These are phyloP conservation scores for Melanogaster broomeanus DNA, from an alignment of 768 basidiomycete species.

Conservation along the genomic window DNA sequence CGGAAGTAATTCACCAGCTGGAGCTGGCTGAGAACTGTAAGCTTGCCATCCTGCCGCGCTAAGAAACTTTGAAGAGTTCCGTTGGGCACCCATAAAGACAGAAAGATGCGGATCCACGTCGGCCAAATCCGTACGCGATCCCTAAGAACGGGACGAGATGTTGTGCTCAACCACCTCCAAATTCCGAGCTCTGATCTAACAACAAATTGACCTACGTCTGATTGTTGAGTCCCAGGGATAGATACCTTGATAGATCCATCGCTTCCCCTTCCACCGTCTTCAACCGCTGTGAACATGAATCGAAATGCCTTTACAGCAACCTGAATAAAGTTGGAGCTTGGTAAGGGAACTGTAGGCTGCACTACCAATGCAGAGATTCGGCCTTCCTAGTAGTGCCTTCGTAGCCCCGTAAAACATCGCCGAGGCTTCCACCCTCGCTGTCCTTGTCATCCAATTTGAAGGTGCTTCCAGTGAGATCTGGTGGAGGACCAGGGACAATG, in stretches of 20 bases:
- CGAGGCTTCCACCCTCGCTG: constrained; percentile 11
- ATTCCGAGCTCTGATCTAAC: constrained; percentile 31
- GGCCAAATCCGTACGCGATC: constrained; percentile 27
- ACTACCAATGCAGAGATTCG: background rate
- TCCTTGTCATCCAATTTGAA: background rate
- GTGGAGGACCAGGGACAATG: background rate
- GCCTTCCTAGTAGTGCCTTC: background rate
- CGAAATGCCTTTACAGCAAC: constrained; percentile 26
- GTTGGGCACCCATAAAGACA: constrained; percentile 34
- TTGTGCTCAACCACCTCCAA: constrained; percentile 27
- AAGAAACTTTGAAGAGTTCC: constrained; percentile 24
- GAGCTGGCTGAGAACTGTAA: constrained; percentile 4
- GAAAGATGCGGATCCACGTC: constrained; percentile 21
- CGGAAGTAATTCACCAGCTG: constrained; percentile 12
- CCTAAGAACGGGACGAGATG: constrained; percentile 32
- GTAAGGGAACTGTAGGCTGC: background rate
- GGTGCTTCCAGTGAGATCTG: constrained; percentile 10
- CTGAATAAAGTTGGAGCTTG: constrained; percentile 4
- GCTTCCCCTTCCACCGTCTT: background rate
- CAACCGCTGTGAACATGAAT: background rate
- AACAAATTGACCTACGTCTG: rapidly evolving
- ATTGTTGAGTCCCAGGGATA: rapidly evolving
- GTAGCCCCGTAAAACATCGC: constrained; percentile 14
- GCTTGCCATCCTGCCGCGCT: background rate
- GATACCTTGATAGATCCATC: background rate